Percentiles rank a stretch among this genome's conserved stretches.
Evolutionary conservation across 108 stramenopile species (phyloP).

Genomic region (Cyclotella baltica): DNA sequence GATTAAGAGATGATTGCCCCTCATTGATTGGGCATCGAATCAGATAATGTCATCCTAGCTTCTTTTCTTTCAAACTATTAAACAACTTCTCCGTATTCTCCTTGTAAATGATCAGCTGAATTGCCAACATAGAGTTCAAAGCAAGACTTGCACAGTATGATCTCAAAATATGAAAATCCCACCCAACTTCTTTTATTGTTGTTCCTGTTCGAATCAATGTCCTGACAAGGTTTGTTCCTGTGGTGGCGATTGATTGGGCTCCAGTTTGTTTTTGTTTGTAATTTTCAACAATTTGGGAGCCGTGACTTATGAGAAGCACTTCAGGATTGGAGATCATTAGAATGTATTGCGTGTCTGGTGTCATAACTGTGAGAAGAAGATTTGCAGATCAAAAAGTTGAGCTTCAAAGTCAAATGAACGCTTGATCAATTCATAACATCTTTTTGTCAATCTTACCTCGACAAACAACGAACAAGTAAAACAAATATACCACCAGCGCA

Average conservation of each 20-base stretch:
- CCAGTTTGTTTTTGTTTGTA: slow-evolving; percentile 77
- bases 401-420: no score
- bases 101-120: slow-evolving; percentile 71
- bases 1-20: no score
- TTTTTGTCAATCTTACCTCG: no score
- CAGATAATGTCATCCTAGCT: no score
- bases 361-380: slow-evolving; percentile 48
- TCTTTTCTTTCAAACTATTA: slow-evolving; percentile 53
- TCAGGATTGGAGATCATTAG: slow-evolving; percentile 71
- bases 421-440: no score
- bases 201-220: slow-evolving; percentile 71
- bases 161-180: slow-evolving; percentile 69
- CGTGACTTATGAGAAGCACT: slow-evolving; percentile 64
- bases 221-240: slow-evolving; percentile 67
- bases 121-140: slow-evolving; percentile 66
- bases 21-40: no score
- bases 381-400: no score
- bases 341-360: slow-evolving; percentile 60
- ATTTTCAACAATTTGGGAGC: slow-evolving; percentile 69
- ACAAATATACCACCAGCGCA: slow-evolving; percentile 35
- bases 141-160: slow-evolving; percentile 57
- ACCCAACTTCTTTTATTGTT: slow-evolving; percentile 81
- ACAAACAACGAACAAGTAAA: slow-evolving; percentile 50
- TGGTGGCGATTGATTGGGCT: slow-evolving; percentile 74
- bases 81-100: slow-evolving; percentile 62